Base-by-base conservation (phyloP, 306 rosid genomes). In the Mucuna pruriens region DNA sequence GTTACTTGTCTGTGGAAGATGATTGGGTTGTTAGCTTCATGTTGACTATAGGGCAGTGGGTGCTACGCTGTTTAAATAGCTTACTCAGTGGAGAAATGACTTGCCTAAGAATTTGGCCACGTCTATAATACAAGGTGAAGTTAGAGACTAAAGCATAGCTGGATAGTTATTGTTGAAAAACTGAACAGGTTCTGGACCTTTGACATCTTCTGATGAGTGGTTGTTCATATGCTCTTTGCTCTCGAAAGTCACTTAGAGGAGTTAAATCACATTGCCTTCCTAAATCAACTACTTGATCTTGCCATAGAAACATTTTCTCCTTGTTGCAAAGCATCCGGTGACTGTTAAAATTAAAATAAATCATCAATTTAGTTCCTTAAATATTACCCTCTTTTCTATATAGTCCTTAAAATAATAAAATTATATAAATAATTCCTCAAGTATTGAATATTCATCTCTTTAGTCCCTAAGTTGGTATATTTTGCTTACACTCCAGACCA, bases 1-100 rank as follows among this genome's bases (percentile, higher is more conserved):
- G 55, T 65, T 48, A 29, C 26, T 38, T 51, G 49, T 76, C 6
- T 63, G 51, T 13, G 2, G 16, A 19, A 76, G 46, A 65, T 77
- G 65, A 64, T 67, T 67, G 22, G 26, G 75, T 49, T 77, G 20
- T 80, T 48, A 11, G 15, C 46, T 22, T 49, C 79, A 48, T 80
- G 52, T 40, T 71, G 71, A 54, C 42, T 15, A 7, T 55, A 20
- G 69, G 11, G 74, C 49, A 64, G 34, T 63, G 57, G 72, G 45
- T 45, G 8, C 15, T 31, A 2, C 62, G 42, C 16, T 10, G 19
- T 23, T 39, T 29, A 62, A 49, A 66, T 66, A 67, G 8, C 17
- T 66, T 16, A 40, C 16, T 13, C 5, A 40, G 52, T 4, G 3
- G 52, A 54, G 49, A 69, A 58, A 62, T 42, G 26, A 54, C 71